Base-by-base conservation (phyloP, 148 eudicot genomes). In the Rhododendron vialii region DNA sequence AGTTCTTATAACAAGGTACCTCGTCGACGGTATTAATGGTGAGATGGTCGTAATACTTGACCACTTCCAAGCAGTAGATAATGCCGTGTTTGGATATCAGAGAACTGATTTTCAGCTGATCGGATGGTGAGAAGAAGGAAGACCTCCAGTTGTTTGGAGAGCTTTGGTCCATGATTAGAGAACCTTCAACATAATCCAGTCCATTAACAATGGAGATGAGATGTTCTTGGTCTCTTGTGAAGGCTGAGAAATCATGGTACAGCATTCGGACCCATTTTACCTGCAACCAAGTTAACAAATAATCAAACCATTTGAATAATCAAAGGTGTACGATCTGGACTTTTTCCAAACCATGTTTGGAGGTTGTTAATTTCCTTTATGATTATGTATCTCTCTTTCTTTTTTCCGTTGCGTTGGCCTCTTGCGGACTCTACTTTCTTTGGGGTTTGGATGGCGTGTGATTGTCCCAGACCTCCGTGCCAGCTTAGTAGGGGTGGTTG, bases 231-330 rank as follows among this genome's bases (percentile, higher is more conserved):
- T 96, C 99, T 86, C 87, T 92, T 75, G 95, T 90, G 69, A 96
- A 93, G 30, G 69, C 71, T n/a, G 90, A 83, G 87, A 94, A 96
- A 83, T 96, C 92, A 47, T 83, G 74, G 84, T 96, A 96, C 51
- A 96, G 76, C 95, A 95, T 92, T 43, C 95, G 88, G 15, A 95
- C 92, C 99, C 98, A 95, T 88, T 92, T 97, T 86, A 90, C 98
- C 99, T 97, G 87, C 83, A 78, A 48, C 28, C 47, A 45, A 20
- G 17, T 33, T n/a, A 65, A 63, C 22, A 14, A 71, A 47, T 41
- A 0, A 71, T 71, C 76, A 30, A 69, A 69, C 17, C 28, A 69
- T 30, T 69, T 69, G 11, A 69, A 69, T 69, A 47, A 47, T 47
- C 48, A 9, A 47, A 47, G 43, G 7, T 41, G 43, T 36, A 36